Conservation (phyloP, 108 stramenopile species). For the Mediolabrus comicus region DNA sequence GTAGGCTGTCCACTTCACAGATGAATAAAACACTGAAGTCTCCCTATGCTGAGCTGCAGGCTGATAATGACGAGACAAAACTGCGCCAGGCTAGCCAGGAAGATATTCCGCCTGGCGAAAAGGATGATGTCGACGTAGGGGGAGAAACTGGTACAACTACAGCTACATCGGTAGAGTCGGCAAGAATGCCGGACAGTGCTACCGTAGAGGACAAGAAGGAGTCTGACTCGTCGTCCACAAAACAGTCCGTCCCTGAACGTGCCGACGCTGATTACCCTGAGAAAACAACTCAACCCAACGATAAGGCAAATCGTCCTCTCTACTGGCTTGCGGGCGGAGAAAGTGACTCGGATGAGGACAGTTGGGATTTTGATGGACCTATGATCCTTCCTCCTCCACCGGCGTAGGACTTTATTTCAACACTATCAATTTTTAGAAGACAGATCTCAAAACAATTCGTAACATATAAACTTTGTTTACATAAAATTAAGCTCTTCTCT, state of each 20-base stretch:
- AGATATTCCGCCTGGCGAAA: background rate
- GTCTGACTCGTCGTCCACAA: background rate
- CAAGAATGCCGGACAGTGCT: background rate
- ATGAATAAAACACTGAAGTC: background rate
- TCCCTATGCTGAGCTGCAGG: background rate
- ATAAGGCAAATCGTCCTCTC: conserved; percentile 3
- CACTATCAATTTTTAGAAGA: background rate
- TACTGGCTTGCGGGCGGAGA: conserved; percentile 33
- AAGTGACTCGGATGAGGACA: conserved; percentile 33
- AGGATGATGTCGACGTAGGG: background rate
- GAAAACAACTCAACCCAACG: background rate
- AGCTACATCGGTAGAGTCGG: background rate
- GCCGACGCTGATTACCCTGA: background rate
- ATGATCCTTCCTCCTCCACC: conserved; percentile 44
- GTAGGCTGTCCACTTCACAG: background rate
- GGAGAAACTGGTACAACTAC: background rate
- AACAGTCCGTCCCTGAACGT: background rate
- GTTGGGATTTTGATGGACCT: conserved; percentile 47
- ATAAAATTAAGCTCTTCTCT: background rate
- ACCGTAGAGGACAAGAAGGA: background rate
- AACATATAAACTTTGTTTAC: background rate
- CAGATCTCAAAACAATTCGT: background rate
- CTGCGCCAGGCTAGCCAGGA: background rate
- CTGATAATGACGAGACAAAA: background rate
- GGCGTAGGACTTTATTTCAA: background rate